These are phyloP conservation scores for Pseudogymnoascus sp. DNA, from an alignment of 2,329 filamentous ascomycete genomes.

Conservation along the genomic window DNA sequence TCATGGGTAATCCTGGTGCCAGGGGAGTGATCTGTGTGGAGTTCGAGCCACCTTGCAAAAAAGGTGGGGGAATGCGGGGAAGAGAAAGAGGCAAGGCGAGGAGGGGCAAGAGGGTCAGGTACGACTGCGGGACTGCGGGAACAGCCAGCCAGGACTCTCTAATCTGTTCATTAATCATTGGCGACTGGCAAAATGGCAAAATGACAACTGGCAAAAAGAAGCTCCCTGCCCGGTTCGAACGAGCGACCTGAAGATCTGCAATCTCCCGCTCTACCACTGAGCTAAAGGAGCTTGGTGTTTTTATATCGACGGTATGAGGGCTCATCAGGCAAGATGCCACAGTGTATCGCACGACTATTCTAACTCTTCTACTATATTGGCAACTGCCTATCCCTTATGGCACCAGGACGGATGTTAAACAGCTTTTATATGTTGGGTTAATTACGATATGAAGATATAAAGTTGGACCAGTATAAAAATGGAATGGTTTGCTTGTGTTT, in stretches of 20 bases:
- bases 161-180: too few species aligned
- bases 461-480: neutral
- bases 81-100: slow-evolving; percentile 4
- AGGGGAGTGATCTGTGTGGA: neutral
- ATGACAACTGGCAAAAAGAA: slow-evolving; percentile 6
- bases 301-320: neutral
- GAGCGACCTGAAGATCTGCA: slow-evolving; percentile 12
- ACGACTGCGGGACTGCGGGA: neutral
- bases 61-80: slow-evolving; percentile 2
- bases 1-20: neutral
- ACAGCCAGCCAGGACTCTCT: neutral
- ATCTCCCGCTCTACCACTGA: slow-evolving; percentile 13
- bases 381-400: neutral
- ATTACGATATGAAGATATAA: neutral
- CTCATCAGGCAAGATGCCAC: neutral
- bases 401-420: neutral
- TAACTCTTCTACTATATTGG: neutral
- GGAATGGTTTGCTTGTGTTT: neutral
- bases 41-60: slow-evolving; percentile 1
- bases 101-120: neutral
- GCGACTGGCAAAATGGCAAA: neutral
- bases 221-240: slow-evolving; percentile 12
- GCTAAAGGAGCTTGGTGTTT: slow-evolving; percentile 10
- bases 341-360: neutral
- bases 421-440: neutral